Evolutionary conservation across 441 rosid species (phyloP), one percentile per base, ranked within the genome.

Genomic region (Kokia cookei): DNA sequence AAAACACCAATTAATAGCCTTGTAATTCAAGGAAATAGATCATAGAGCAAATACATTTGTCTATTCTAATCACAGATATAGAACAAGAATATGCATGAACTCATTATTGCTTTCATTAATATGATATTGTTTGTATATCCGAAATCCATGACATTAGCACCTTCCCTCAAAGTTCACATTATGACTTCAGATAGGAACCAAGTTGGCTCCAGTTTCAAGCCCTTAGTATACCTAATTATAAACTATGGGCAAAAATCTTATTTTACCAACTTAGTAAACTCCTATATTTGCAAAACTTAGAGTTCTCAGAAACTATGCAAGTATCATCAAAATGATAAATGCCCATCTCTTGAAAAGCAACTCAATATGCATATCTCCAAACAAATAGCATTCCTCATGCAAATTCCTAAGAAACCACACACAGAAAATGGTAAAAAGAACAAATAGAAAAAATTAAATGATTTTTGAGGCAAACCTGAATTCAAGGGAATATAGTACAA

Each of bases 401-500:
- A 40, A 47, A 26, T 24, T 43, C 42, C 63, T 40, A 37, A 48
- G 27, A 67, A 9, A 19, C 17, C 47, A n/a, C 73, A 24, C 11
- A 24, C 27, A 26, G 45, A 58, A 71, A 42, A 54, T 43, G 67
- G 14, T 1, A 10, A 5, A 42, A 40, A 40, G 5, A 11, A n/a
- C 1, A 51, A 53, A 53, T 3, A 0, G 19, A n/a, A 15, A n/a
- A 51, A 51, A 5, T 2, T 14, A 2, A 71, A 29, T 42, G 67
- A 19, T 19, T 14, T 26, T 60, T 19, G 1, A 37, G 47, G 77
- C 84, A 76, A 70, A 93, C 99, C 97, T 71, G 99, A 91, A 87
- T 93, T 90, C 81, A 95, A 76, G 32, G 97, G 99, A 53, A 95
- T 84, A 75, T 88, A 93, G 62, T 89, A 88, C 61, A 95, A 78